These are phyloP conservation scores for Mucor lusitanicus DNA, from an alignment of 371 early-diverging fungal species.

Conservation along the genomic window DNA sequence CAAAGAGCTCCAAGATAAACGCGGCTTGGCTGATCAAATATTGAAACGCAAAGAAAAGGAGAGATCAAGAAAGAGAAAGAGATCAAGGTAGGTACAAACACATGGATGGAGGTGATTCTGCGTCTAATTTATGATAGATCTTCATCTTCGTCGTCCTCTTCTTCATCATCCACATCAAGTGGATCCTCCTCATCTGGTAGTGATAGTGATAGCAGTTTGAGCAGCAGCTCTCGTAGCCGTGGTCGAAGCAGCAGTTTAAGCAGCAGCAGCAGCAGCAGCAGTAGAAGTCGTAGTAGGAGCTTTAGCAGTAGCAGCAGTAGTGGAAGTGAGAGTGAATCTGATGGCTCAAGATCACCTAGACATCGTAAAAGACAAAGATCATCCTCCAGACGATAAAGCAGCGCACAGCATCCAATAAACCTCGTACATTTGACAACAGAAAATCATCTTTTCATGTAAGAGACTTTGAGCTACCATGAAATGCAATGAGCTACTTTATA, in stretches of 20 bases:
- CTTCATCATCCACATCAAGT: background rate
- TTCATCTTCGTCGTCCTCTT: slow-evolving; percentile 11
- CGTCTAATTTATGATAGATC: background rate
- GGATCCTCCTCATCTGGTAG: slow-evolving; percentile 11
- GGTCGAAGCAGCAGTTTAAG: slow-evolving; percentile 6
- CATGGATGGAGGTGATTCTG: background rate
- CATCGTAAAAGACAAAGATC: background rate
- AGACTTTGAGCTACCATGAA: too few species aligned
- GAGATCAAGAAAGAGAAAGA: slow-evolving; percentile 13
- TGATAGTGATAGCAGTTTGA: slow-evolving; percentile 15
- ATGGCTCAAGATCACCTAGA: background rate
- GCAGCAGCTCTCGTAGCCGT: slow-evolving; percentile 10
- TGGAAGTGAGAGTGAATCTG: background rate
- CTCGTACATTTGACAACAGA: too few species aligned
- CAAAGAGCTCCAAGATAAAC: slow-evolving; percentile 52
- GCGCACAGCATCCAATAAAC: background rate
- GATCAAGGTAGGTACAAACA: slow-evolving; percentile 14
- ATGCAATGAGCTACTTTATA: too few species aligned
- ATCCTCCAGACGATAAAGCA: background rate
- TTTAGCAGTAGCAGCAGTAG: background rate
- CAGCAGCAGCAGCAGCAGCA: slow-evolving; percentile 3
- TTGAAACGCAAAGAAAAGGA: slow-evolving; percentile 52
- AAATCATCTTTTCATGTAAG: too few species aligned
- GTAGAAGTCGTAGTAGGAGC: background rate
- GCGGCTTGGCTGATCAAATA: slow-evolving; percentile 58